A percentile compares a stretch with the other conserved stretches of the same genome.
Conservation (phyloP, 768 basidiomycete genomes). For the Boletus patriciae region DNA sequence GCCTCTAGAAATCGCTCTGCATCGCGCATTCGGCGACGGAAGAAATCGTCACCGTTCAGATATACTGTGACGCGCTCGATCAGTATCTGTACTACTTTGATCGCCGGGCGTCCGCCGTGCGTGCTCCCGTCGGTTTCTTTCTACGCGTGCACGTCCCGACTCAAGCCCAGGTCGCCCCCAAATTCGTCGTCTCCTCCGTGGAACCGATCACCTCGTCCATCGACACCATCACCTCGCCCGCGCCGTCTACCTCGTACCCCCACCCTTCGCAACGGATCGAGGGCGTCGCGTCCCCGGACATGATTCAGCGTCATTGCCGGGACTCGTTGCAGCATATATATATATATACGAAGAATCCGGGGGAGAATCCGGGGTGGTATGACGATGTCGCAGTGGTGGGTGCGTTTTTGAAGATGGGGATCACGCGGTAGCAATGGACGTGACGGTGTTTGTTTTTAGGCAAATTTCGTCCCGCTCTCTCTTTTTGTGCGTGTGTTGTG, state of each 20-base stretch:
- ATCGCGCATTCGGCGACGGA: conserved; percentile 97
- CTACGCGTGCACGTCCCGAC: background rate
- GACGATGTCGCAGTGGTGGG: conserved; percentile 88
- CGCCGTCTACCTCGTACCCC: conserved; percentile 50
- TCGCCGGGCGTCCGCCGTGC: conserved; percentile 84
- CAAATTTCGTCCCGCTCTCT: no score
- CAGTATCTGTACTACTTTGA: conserved; percentile 97
- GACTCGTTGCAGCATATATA: conserved; percentile 86
- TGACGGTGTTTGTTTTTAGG: no score
- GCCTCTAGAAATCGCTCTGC: conserved; percentile 92
- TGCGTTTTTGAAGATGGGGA: conserved; percentile 86
- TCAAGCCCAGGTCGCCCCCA: conserved; percentile 82
- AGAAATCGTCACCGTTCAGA: conserved; percentile 93
- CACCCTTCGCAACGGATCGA: conserved; percentile 91
- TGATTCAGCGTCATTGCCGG: conserved; percentile 91
- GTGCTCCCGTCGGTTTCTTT: conserved; percentile 29
- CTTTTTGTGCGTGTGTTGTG: background rate
- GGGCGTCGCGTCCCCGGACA: conserved; percentile 88
- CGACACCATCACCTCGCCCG: conserved; percentile 80
- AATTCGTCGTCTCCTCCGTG: conserved; percentile 95
- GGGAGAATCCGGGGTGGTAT: conserved; percentile 51
- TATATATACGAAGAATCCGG: conserved; percentile 68
- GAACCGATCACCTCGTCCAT: conserved; percentile 94
- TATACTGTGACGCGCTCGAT: conserved; percentile 95
- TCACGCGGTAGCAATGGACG: conserved; percentile 61